Evolutionary conservation across 345 rosid species (phyloP).

Genomic region (Leavenworthia alabamica): DNA sequence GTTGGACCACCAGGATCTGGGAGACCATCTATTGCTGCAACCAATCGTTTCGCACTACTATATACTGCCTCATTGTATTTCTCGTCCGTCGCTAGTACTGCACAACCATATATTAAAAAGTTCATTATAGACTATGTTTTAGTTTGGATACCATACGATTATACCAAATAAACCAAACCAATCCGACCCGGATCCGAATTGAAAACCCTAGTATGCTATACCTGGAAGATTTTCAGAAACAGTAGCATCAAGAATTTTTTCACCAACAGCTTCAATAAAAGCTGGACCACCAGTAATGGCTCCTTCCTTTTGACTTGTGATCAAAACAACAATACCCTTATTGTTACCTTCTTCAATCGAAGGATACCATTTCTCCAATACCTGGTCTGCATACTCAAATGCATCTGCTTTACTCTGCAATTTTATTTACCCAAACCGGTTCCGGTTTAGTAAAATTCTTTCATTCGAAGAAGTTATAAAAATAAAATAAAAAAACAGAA

Average conservation of each 20-base stretch:
- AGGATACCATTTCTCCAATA: constrained; percentile 91
- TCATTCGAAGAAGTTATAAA: too few relatives aligned
- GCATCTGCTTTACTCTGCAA: constrained; percentile 99
- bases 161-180: too few relatives aligned
- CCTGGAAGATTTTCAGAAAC: constrained; percentile 95
- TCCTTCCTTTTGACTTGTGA: constrained; percentile 95
- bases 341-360: constrained; percentile 77
- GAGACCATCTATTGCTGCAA: constrained; percentile 87
- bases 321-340: constrained; percentile 85
- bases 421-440: not conserved
- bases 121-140: too few relatives aligned
- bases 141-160: too few relatives aligned
- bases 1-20: constrained; percentile 91
- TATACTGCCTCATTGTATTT: constrained; percentile 88
- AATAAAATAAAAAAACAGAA: not conserved
- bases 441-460: not conserved
- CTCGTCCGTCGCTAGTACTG: constrained; percentile 94
- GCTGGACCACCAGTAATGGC: constrained; percentile 97
- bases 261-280: constrained; percentile 83
- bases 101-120: constrained; percentile 25
- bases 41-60: constrained; percentile 79
- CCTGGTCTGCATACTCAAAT: constrained; percentile 96
- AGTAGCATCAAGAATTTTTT: constrained; percentile 74
- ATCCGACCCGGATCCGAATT: too few relatives aligned
- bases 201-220: constrained; percentile 19